Percentiles rank a stretch among this genome's conserved stretches.
Conservation (phyloP, 495 filamentous ascomycete species). For the Pseudoneurospora amorphoporcata region DNA sequence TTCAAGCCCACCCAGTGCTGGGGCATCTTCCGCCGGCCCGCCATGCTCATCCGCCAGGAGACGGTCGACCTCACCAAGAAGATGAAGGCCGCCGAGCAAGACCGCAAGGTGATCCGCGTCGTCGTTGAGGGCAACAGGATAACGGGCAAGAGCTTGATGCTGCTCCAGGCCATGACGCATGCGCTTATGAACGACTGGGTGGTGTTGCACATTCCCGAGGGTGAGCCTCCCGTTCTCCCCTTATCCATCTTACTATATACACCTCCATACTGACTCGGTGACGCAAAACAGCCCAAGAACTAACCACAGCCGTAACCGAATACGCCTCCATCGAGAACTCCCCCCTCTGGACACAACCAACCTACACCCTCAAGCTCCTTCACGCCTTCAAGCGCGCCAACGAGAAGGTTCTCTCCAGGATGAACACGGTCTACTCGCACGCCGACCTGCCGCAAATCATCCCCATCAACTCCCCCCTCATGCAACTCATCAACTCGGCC, state of each 20-base stretch:
- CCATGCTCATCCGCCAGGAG: conserved; percentile 62
- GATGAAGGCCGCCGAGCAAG: conserved; percentile 42
- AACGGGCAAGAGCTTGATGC: conserved; percentile 73
- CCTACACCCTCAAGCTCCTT: conserved; percentile 63
- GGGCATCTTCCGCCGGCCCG: conserved; percentile 73
- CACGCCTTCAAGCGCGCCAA: conserved; percentile 63
- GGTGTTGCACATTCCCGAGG: conserved; percentile 85
- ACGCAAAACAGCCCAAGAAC: conserved; percentile 55
- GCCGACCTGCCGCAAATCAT: conserved; percentile 45
- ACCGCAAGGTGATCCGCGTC: conserved; percentile 49
- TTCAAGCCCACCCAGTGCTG: conserved; percentile 91
- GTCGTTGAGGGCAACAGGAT: conserved; percentile 65
- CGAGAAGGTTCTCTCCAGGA: conserved; percentile 46
- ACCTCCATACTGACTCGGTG: too few relatives aligned
- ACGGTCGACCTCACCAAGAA: conserved; percentile 56
- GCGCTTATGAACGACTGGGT: conserved; percentile 78
- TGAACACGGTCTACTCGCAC: conserved; percentile 51
- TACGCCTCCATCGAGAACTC: conserved; percentile 58
- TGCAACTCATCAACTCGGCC: conserved; percentile 58
- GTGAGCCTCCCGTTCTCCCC: conserved; percentile 34
- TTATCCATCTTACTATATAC: too few relatives aligned
- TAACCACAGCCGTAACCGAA: conserved; percentile 65
- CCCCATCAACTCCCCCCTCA: conserved; percentile 51
- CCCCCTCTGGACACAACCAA: conserved; percentile 60
- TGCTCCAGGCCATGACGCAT: conserved; percentile 77